Base-by-base conservation (phyloP, 768 basidiomycete genomes). In the Pulveroboletus ravenelii region DNA sequence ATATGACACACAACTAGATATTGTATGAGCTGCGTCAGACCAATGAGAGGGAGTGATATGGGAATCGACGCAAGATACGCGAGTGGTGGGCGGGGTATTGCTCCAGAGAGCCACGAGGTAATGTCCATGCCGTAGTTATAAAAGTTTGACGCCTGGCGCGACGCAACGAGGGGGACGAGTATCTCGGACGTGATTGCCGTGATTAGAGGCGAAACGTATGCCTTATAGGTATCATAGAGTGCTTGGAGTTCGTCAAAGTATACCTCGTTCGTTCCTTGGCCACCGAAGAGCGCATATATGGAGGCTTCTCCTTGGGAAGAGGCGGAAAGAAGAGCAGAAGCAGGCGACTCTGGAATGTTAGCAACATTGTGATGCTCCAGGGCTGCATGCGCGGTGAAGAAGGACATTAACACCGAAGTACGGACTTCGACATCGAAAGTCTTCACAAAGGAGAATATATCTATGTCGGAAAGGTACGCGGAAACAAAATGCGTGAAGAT, bases 251-350 rank as follows among this genome's bases (percentile, higher is more conserved):
- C 96, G 67, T 95, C 90, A 67, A 97, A 93, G 74, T 98, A 99
- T 52, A 95, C 89, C 65, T 98, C 96, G 70, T 98, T 98, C 52
- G 88, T 91, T 51, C 96, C 96, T 70, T 99, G 96, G 13, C 96
- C 96, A 45, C 95, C 95, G 65, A 99, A 99, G 36, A 99, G 75
- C 45, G 92, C 95, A 71, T 88, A 97, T 60, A 97, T 73, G 41
- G 79, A 87, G 47, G 81, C 85, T 39, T 84, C 78, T 41, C 80
- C 79, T n/a, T 75, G 66, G 41, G 70, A 62, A 31, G 81, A 81
- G 35, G 85, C 84, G 10, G 74, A 68, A 50, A 94, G 70, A 20
- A 94, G 81, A 10, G 88, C 85, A 25, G 89, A 84, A 41, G 78
- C 53, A 10, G 85, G 79, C 30, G 79, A 71, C 29, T 71, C 69